phyloP scores from a whole-genome alignment of 2,329 filamentous ascomycete species.

The Verticillium isaacii region DNA sequence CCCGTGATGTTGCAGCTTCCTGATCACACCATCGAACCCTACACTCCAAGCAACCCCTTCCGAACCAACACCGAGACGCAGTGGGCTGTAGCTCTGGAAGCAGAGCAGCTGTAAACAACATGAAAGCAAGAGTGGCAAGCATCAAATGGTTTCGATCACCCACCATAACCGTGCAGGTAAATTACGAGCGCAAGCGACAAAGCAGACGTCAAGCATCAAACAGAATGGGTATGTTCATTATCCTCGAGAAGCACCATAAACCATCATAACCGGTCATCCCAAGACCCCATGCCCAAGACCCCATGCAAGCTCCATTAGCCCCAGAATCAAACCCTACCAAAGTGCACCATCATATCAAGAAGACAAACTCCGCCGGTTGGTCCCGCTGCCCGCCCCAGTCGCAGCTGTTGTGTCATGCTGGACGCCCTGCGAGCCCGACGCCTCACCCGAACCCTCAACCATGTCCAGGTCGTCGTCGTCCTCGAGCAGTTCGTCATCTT shows the following conservation, averaged over 20 bases:
- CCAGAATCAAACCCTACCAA: background rate
- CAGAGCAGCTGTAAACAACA: no score
- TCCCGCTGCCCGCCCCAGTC: slow-evolving; percentile 8
- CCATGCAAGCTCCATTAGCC: background rate
- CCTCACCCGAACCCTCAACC: background rate
- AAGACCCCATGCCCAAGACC: background rate
- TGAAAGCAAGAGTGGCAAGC: no score
- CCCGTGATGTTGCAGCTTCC: background rate
- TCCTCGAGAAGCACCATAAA: background rate
- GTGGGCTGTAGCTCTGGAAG: background rate
- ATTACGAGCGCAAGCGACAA: background rate
- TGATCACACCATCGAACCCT: background rate
- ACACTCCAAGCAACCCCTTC: background rate
- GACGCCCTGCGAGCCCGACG: slow-evolving; percentile 6
- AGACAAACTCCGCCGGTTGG: slow-evolving; percentile 10
- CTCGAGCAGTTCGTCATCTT: slow-evolving; percentile 10
- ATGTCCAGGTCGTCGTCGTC: slow-evolving; percentile 1
- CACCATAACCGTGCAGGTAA: no score
- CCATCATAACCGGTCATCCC: background rate
- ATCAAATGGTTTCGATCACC: no score
- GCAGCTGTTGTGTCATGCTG: slow-evolving; percentile 11
- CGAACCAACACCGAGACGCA: background rate
- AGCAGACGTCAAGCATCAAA: background rate
- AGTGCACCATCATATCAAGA: slow-evolving; percentile 3
- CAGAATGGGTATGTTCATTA: background rate